These are phyloP conservation scores for Cylindrotheca closterium DNA, from an alignment of 108 stramenopile species.

Conservation along the genomic window DNA sequence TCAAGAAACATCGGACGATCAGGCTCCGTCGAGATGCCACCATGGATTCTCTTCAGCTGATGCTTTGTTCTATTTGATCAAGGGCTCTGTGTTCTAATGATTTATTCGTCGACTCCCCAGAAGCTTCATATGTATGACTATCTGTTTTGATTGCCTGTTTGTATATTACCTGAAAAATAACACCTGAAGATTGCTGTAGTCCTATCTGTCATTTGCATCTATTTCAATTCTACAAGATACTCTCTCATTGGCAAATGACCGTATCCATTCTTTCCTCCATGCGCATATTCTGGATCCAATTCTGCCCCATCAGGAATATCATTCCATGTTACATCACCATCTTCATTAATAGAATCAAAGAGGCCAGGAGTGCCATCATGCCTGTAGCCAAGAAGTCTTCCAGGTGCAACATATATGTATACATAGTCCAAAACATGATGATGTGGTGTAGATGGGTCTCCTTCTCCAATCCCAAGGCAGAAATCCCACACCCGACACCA, in stretches of 20 bases:
- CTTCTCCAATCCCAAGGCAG: conserved; percentile 30
- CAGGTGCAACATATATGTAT: conserved; percentile 27
- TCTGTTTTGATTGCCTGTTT: too few species aligned
- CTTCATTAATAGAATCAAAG: conserved; percentile 32
- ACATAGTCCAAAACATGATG: conserved; percentile 33
- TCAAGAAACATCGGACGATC: not conserved
- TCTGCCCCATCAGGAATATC: conserved; percentile 24
- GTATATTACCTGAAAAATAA: too few species aligned
- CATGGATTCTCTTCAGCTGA: not conserved
- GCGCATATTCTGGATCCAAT: conserved; percentile 16
- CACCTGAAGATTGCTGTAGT: too few species aligned
- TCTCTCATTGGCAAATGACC: conserved; percentile 36
- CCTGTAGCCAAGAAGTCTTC: conserved; percentile 19
- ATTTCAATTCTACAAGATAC: conserved; percentile 36
- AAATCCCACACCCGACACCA: conserved; percentile 40
- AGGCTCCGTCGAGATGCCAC: not conserved
- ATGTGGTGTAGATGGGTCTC: conserved; percentile 14
- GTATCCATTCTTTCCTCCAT: conserved; percentile 40
- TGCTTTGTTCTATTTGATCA: not conserved
- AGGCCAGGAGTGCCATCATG: conserved; percentile 19
- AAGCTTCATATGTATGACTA: too few species aligned
- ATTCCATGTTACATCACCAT: conserved; percentile 31
- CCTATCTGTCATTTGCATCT: too few species aligned
- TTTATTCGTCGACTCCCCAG: too few species aligned
- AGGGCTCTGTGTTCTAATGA: conserved; percentile 6